phyloP scores from a whole-genome alignment of 177 flowering plant species.

The Telopea speciosissima region DNA sequence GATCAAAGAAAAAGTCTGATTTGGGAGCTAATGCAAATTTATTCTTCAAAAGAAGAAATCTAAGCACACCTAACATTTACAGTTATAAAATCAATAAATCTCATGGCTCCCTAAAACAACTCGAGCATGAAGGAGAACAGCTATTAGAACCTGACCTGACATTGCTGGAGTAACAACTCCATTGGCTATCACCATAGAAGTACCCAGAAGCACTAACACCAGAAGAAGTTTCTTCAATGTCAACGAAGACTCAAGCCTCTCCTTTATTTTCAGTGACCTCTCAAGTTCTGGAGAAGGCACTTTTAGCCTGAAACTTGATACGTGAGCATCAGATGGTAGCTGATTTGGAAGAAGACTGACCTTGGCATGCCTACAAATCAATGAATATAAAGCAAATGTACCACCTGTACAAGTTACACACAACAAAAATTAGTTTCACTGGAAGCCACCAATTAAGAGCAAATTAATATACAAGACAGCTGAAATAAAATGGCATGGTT shows the following conservation, averaged over 20 bases:
- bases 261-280: constrained; percentile 91
- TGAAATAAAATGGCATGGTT: background rate
- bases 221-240: constrained; percentile 77
- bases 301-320: constrained; percentile 96
- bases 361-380: constrained; percentile 96
- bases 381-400: constrained; percentile 96
- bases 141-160: constrained; percentile 98
- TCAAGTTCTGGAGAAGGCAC: constrained; percentile 98
- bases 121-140: constrained; percentile 2
- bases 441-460: background rate
- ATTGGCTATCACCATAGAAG: constrained; percentile 95
- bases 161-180: constrained; percentile 97
- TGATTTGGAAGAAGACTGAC: constrained; percentile 98
- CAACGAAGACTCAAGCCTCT: constrained; percentile 74
- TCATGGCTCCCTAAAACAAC: background rate
- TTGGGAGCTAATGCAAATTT: background rate
- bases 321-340: constrained; percentile 95
- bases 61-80: background rate
- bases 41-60: background rate
- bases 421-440: constrained; percentile 1
- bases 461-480: background rate
- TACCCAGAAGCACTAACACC: constrained; percentile 89
- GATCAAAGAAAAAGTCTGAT: background rate
- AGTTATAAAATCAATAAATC: background rate
- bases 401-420: constrained; percentile 63